Evolutionary conservation across 805 yeast genomes (phyloP).

Genomic region (Groenewaldozyma tartarivorans): DNA sequence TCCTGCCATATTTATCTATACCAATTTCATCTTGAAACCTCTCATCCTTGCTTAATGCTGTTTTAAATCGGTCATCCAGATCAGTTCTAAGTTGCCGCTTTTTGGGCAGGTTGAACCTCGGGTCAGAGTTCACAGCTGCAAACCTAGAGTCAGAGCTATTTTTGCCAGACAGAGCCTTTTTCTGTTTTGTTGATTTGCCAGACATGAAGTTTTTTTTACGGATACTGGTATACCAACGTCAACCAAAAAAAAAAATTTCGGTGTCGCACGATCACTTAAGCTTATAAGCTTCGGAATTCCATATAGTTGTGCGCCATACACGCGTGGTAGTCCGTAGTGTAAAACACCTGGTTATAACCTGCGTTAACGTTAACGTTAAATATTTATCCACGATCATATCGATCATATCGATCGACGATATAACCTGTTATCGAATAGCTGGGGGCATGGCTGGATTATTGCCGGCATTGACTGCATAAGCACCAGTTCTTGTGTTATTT

Average conservation of each 20-base stretch:
- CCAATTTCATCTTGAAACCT: slow-evolving; percentile 48
- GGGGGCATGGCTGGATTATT: no score
- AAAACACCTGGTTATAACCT: no score
- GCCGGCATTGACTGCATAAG: no score
- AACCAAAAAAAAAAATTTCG: not conserved
- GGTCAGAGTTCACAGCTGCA: slow-evolving; percentile 71
- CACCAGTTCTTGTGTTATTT: no score
- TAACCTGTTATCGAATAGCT: no score
- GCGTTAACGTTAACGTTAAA: not conserved
- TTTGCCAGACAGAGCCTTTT: not conserved
- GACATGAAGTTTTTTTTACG: no score
- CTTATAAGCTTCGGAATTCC: no score
- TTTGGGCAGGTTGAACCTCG: slow-evolving; percentile 72
- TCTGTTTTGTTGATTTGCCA: not conserved
- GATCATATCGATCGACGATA: no score
- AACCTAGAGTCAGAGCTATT: slow-evolving; percentile 69
- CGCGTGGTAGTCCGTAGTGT: no score
- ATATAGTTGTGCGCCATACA: no score
- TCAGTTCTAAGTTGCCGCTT: slow-evolving; percentile 61
- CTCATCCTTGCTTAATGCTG: slow-evolving; percentile 47
- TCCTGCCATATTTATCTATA: slow-evolving; percentile 85
- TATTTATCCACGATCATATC: no score
- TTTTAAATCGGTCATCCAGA: slow-evolving; percentile 78
- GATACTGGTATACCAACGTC: no score
- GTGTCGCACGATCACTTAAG: not conserved